Percentiles rank a stretch among this genome's conserved stretches.
Evolutionary conservation across 2,329 filamentous ascomycete species (phyloP).

Genomic region (Nannizzia gypsea): DNA sequence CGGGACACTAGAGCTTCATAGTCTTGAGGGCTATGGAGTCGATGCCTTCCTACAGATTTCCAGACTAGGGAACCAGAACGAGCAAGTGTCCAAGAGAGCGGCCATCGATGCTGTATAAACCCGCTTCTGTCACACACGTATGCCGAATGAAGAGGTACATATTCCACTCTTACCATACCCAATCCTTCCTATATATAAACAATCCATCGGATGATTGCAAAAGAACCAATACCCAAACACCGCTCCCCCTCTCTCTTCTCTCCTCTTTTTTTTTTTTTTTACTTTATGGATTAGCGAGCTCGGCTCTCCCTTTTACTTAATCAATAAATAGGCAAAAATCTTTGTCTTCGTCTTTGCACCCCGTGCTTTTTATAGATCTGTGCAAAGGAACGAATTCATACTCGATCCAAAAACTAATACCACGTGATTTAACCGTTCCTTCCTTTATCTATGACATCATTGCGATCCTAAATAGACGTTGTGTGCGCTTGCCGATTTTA

Average conservation of each 20-base stretch:
- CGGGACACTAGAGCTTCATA: conserved; percentile 79
- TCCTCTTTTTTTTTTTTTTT: too few relatives aligned
- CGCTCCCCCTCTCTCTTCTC: too few relatives aligned
- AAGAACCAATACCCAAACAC: too few relatives aligned
- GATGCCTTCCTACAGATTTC: conserved; percentile 95
- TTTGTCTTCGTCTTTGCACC: too few relatives aligned
- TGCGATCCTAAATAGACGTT: background rate
- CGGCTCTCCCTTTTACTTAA: too few relatives aligned
- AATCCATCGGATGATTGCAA: too few relatives aligned
- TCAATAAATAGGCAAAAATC: too few relatives aligned
- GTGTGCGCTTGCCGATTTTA: too few relatives aligned
- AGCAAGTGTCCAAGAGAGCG: conserved; percentile 70
- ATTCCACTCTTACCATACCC: background rate
- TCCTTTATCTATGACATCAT: background rate
- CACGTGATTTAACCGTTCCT: background rate
- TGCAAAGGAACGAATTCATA: too few relatives aligned
- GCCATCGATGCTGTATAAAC: conserved; percentile 61
- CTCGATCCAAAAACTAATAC: too few relatives aligned
- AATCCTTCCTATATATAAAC: background rate
- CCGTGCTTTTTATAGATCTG: too few relatives aligned
- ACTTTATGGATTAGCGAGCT: too few relatives aligned
- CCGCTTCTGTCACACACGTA: background rate
- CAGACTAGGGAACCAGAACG: conserved; percentile 94
- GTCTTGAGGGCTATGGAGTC: conserved; percentile 86
- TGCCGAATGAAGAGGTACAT: background rate